Base-by-base conservation (phyloP, 768 basidiomycete species). In the Crepidotus variabilis region DNA sequence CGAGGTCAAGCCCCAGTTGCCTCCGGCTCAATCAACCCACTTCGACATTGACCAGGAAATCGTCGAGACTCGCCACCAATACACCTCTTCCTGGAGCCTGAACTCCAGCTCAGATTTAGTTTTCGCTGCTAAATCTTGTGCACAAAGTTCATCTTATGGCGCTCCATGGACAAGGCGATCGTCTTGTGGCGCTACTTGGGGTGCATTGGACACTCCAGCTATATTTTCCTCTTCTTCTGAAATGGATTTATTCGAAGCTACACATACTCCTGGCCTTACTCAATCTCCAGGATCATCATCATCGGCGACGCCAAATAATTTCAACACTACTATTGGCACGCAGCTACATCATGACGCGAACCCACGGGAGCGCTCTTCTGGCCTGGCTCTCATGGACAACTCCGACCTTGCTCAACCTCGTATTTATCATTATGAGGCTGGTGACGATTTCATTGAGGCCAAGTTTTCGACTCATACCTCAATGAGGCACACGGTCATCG, bases 401-500 rank as follows among this genome's bases (percentile, higher is more conserved):
- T 88, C 86, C 51, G 72, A 76, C 56, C 67, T 76, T 39, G 65
- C 73, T 52, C 72, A 69, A 46, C 77, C 76, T 18, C 72, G 75
- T 52, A 76, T 76, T 60, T 81, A 81, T 66, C 75, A 81, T 60
- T 56, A 56, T 21, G 55, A 56, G 33, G 50, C 11, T 28, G 73
- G 71, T 59, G 71, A 72, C 60, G 70, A 71, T 56, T 75, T 72
- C 61, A 71, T 76, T 65, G 67, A 72, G 32, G 72, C 72, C 18
- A 78, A 75, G 45, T 75, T 63, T 56, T 81, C 81, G 13, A 78
- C 81, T 35, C 72, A 75, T 14, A 84, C 85, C 32, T 86, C 86
- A 23, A 75, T 78, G 60, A 88, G 89, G 87, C 87, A 86, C 57
- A 90, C 88, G 18, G 88, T 87, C 36, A 81, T 88, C 49, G 88